Evolutionary conservation across 345 rosid species (phyloP).

Genomic region (Barbarea vulgaris): DNA sequence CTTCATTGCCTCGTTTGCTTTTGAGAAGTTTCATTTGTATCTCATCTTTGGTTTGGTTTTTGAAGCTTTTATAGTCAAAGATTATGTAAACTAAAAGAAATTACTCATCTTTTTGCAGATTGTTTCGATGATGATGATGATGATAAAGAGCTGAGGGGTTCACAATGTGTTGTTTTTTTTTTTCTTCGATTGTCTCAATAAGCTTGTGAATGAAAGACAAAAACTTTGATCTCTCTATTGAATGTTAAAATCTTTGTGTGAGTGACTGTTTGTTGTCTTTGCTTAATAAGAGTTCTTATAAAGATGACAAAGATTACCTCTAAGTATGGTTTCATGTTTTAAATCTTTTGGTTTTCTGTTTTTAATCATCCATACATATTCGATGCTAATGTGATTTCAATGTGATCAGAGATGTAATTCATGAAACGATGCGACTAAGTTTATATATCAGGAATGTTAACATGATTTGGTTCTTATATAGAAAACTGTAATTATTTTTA

Average conservation of each 20-base stretch:
- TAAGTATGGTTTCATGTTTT: background rate
- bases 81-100: conserved; percentile 1
- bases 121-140: conserved; percentile 16
- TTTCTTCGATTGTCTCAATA: conserved; percentile 14
- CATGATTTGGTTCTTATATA: too few relatives aligned
- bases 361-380: background rate
- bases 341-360: background rate
- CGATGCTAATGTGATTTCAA: too few relatives aligned
- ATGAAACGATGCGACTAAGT: background rate
- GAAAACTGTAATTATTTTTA: too few relatives aligned
- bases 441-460: too few relatives aligned
- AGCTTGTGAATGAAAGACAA: conserved; percentile 23
- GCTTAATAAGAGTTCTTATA: background rate
- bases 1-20: background rate
- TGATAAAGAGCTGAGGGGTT: conserved; percentile 10
- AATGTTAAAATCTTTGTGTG: conserved; percentile 7
- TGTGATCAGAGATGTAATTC: background rate
- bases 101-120: conserved; percentile 18
- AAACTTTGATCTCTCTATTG: conserved; percentile 2
- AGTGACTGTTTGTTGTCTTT: conserved; percentile 20
- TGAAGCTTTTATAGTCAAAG: background rate
- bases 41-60: background rate
- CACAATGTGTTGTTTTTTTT: background rate
- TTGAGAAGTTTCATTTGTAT: background rate
- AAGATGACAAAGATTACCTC: background rate